These are phyloP conservation scores for Coccinonectria pachysandricola DNA, from an alignment of 2,329 filamentous ascomycete genomes.

Conservation along the genomic window DNA sequence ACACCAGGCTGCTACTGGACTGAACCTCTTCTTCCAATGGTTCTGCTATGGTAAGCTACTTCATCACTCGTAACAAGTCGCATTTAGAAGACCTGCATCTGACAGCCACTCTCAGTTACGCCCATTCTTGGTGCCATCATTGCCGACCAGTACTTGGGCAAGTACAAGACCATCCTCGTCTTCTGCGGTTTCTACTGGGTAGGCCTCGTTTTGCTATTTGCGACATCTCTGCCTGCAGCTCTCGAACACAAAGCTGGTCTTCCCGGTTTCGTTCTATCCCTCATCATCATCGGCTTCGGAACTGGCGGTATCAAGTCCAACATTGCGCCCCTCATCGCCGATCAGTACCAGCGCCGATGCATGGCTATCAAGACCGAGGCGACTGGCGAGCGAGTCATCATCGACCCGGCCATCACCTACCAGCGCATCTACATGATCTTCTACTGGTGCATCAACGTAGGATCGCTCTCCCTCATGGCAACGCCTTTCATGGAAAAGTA, in stretches of 20 bases:
- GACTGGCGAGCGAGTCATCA: conserved; percentile 49
- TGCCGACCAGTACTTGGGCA: conserved; percentile 47
- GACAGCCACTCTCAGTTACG: conserved; percentile 18
- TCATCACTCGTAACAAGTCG: not conserved
- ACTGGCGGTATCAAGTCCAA: conserved; percentile 64
- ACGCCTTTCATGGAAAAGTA: conserved; percentile 60
- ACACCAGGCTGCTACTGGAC: conserved; percentile 42
- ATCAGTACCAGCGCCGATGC: conserved; percentile 49
- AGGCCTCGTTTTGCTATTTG: conserved; percentile 43
- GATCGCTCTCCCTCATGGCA: conserved; percentile 56
- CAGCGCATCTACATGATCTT: conserved; percentile 66
- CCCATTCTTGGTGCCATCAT: conserved; percentile 43
- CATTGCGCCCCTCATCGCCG: conserved; percentile 47
- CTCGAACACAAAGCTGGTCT: conserved; percentile 31
- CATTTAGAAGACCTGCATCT: not conserved
- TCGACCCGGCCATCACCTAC: conserved; percentile 56
- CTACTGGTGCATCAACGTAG: conserved; percentile 65
- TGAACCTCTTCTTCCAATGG: conserved; percentile 47
- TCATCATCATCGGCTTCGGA: conserved; percentile 55
- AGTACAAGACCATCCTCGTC: conserved; percentile 50
- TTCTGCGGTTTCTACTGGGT: conserved; percentile 49
- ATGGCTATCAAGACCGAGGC: conserved; percentile 40
- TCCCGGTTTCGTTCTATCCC: conserved; percentile 41
- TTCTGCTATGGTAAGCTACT: conserved; percentile 28
- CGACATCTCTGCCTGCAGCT: conserved; percentile 33